Percentiles rank a stretch among this genome's conserved stretches.
phyloP scores from a whole-genome alignment of 768 basidiomycete genomes.

The Trametes cubensis region DNA sequence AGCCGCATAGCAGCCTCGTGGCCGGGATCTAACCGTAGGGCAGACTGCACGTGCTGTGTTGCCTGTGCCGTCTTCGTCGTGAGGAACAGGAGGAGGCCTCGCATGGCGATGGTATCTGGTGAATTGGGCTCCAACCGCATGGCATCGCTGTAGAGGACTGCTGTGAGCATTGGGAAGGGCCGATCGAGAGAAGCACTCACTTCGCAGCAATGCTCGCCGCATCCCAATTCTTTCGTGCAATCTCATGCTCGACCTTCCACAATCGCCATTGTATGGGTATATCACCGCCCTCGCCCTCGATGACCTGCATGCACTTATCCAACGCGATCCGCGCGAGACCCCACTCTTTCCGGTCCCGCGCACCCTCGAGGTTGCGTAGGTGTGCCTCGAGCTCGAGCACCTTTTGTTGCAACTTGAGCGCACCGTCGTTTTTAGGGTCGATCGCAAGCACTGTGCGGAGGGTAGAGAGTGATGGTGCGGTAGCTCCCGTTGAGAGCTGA shows the following conservation, averaged over 20 bases:
- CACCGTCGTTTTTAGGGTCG: slow-evolving; percentile 64
- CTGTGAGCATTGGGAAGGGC: background rate
- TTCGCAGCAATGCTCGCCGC: slow-evolving; percentile 74
- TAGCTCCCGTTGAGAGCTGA: slow-evolving; percentile 76
- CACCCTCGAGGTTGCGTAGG: slow-evolving; percentile 61
- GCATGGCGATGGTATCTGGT: slow-evolving; percentile 75
- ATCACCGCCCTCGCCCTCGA: slow-evolving; percentile 76
- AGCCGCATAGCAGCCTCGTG: slow-evolving; percentile 69
- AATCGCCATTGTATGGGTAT: slow-evolving; percentile 79
- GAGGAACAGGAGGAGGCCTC: slow-evolving; percentile 80
- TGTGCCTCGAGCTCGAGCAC: slow-evolving; percentile 66
- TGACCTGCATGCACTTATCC: slow-evolving; percentile 72
- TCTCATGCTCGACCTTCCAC: slow-evolving; percentile 78
- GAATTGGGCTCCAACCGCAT: slow-evolving; percentile 72
- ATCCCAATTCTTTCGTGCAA: slow-evolving; percentile 72
- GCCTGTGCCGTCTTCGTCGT: slow-evolving; percentile 71
- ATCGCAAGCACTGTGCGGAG: slow-evolving; percentile 61
- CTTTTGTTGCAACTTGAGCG: slow-evolving; percentile 62
- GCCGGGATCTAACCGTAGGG: slow-evolving; percentile 78
- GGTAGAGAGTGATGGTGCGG: slow-evolving; percentile 66
- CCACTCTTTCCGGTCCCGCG: slow-evolving; percentile 69
- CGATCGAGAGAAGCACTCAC: slow-evolving; percentile 45
- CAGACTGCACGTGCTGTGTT: slow-evolving; percentile 67
- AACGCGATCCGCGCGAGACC: slow-evolving; percentile 76
- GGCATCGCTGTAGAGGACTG: slow-evolving; percentile 58